Percentiles rank a stretch among this genome's conserved stretches.
Conservation (phyloP, 306 rosid genomes). For the Vigna radiata region DNA sequence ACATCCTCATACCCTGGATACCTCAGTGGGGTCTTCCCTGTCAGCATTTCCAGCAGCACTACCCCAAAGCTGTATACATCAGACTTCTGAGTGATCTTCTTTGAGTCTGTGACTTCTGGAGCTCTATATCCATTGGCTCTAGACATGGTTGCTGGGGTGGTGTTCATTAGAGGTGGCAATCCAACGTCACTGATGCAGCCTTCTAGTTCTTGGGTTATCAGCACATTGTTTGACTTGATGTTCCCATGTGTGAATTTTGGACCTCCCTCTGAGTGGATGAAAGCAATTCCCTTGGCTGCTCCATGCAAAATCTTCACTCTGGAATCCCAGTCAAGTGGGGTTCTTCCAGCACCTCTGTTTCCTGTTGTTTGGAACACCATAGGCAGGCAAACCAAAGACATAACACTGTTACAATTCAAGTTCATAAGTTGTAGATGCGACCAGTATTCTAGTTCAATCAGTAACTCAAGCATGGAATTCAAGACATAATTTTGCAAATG, state of each 20-base stretch:
- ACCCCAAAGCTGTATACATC: constrained; percentile 87
- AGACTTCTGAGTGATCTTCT: constrained; percentile 66
- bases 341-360: constrained; percentile 62
- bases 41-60: constrained; percentile 78
- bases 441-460: neutral
- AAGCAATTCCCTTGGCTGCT: constrained; percentile 72
- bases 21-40: constrained; percentile 68
- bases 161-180: constrained; percentile 61
- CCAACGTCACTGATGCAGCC: constrained; percentile 72
- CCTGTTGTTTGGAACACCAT: constrained; percentile 51
- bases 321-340: constrained; percentile 75
- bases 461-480: neutral
- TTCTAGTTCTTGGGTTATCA: constrained; percentile 66
- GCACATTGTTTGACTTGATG: constrained; percentile 79
- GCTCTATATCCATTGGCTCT: constrained; percentile 70
- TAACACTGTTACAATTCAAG: neutral
- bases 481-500: neutral
- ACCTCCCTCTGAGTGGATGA: constrained; percentile 67
- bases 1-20: constrained; percentile 64
- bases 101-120: constrained; percentile 69
- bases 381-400: constrained; percentile 14
- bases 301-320: constrained; percentile 69
- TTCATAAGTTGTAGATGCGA: neutral
- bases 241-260: constrained; percentile 71
- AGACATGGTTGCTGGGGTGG: constrained; percentile 63